These are phyloP conservation scores for Wickerhamiella galacta DNA, from an alignment of 805 yeast species.

Conservation along the genomic window DNA sequence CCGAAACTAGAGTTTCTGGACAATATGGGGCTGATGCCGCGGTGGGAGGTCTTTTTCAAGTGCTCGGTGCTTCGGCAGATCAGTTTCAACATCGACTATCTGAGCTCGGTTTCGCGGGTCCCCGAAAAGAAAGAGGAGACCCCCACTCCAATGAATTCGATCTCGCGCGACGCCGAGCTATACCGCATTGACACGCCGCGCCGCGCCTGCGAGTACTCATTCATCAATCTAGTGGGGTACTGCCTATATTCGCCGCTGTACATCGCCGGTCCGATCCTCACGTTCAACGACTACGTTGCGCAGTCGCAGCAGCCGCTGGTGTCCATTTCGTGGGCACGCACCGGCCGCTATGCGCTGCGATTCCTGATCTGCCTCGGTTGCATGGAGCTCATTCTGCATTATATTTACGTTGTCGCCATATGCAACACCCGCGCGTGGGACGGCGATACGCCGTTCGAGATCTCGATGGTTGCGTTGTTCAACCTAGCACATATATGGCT, in stretches of 20 bases:
- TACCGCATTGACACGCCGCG: slow-evolving; percentile 31
- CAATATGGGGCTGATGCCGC: slow-evolving; percentile 44
- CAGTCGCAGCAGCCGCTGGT: slow-evolving; percentile 41
- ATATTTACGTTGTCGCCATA: slow-evolving; percentile 83
- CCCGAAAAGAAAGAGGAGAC: background rate
- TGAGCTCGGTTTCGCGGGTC: slow-evolving; percentile 10
- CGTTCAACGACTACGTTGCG: slow-evolving; percentile 78
- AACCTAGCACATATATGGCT: slow-evolving; percentile 86
- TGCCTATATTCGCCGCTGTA: slow-evolving; percentile 73
- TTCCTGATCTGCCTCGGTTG: slow-evolving; percentile 56
- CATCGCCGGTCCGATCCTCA: slow-evolving; percentile 87
- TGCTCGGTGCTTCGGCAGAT: slow-evolving; percentile 73
- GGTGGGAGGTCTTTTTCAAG: slow-evolving; percentile 96
- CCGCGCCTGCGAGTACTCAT: slow-evolving; percentile 40
- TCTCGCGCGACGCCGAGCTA: slow-evolving; percentile 13
- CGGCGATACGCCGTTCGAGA: slow-evolving; percentile 78
- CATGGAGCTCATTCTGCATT: slow-evolving; percentile 84
- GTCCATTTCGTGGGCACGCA: slow-evolving; percentile 37
- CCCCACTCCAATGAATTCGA: slow-evolving; percentile 1
- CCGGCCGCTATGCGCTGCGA: slow-evolving; percentile 46
- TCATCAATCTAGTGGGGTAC: slow-evolving; percentile 59
- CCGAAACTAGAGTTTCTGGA: slow-evolving; percentile 38
- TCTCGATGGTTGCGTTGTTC: slow-evolving; percentile 86
- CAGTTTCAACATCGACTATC: slow-evolving; percentile 65
- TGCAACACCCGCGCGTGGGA: slow-evolving; percentile 81